Percentiles rank a stretch among this genome's conserved stretches.
Conservation (phyloP, 768 basidiomycete genomes). For the Phaffia australis region DNA sequence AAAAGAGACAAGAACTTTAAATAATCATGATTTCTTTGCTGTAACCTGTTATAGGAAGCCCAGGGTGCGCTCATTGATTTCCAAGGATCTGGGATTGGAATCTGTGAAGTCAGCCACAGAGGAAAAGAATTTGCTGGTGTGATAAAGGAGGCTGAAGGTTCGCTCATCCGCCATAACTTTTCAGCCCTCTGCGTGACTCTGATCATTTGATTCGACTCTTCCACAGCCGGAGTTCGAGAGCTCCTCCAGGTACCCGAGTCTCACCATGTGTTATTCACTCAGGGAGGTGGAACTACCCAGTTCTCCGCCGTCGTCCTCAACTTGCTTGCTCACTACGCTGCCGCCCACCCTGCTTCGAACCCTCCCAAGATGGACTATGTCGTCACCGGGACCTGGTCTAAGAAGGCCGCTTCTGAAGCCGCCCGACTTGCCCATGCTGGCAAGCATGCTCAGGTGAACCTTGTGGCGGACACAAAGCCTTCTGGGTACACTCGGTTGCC, state of each 20-base stretch:
- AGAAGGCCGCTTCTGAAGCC: conserved; percentile 49
- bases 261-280: conserved; percentile 80
- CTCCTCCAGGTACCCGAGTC: conserved; percentile 72
- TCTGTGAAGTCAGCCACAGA: conserved; percentile 92
- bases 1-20: not conserved
- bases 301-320: conserved; percentile 89
- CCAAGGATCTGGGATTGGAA: conserved; percentile 78
- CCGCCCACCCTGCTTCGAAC: conserved; percentile 49
- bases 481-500: conserved; percentile 65
- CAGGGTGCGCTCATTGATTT: conserved; percentile 74
- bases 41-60: conserved; percentile 47
- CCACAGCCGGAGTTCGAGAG: conserved; percentile 54
- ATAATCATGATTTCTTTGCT: not conserved
- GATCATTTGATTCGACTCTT: not conserved
- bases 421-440: conserved; percentile 14
- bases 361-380: conserved; percentile 60
- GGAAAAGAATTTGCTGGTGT: conserved; percentile 74
- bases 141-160: conserved; percentile 44
- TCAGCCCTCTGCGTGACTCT: not conserved
- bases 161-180: conserved; percentile 8
- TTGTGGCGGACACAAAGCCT: conserved; percentile 53
- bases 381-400: conserved; percentile 85
- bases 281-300: conserved; percentile 85
- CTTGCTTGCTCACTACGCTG: conserved; percentile 71
- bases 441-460: conserved; percentile 45